These are phyloP conservation scores for Rhynchospora breviuscula DNA, from an alignment of 176 grass and related monocot genomes.

Conservation along the genomic window DNA sequence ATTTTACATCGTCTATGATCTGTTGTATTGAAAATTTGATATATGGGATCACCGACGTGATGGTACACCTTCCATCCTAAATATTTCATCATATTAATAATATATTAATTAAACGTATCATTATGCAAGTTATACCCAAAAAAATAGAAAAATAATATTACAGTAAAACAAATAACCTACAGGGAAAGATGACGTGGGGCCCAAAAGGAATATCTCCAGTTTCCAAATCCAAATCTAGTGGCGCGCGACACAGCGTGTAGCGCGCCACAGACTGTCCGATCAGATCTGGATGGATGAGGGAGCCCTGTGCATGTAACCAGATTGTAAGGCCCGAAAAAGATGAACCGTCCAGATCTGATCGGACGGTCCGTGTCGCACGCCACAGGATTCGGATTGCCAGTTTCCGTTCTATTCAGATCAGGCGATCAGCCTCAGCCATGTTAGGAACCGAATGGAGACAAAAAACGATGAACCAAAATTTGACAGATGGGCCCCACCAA, in stretches of 20 bases:
- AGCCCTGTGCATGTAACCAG: no score
- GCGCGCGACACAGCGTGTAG: no score
- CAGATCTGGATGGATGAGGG: no score
- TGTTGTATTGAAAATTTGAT: neutral
- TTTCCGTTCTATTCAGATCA: no score
- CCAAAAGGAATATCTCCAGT: neutral
- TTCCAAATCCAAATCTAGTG: no score
- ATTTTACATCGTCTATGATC: neutral
- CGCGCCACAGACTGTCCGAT: no score
- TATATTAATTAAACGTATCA: neutral
- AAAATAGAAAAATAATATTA: neutral
- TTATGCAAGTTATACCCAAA: neutral
- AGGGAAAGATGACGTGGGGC: neutral
- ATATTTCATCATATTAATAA: neutral
- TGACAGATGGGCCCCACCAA: neutral
- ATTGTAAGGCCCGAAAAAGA: no score
- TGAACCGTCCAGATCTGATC: no score
- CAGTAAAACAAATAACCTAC: neutral
- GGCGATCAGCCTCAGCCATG: no score
- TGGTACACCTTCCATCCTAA: neutral
- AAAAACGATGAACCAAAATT: neutral
- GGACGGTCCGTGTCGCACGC: no score
- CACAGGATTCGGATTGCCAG: no score
- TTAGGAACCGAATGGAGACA: neutral
- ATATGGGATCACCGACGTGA: neutral